Conservation (phyloP, 805 yeast genomes). For the Debaryomyces castellii region DNA sequence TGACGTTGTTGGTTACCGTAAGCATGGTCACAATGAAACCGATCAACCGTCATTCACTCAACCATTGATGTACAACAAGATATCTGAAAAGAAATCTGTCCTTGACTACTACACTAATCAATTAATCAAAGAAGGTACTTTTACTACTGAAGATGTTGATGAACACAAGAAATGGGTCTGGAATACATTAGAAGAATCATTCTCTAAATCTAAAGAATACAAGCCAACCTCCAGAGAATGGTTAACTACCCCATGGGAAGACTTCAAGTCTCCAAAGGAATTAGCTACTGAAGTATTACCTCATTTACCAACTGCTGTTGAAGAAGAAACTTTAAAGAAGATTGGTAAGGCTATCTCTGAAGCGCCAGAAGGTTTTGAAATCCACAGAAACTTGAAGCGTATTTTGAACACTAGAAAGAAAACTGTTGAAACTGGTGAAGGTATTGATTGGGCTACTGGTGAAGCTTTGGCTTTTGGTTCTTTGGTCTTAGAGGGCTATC, state of each 20-base stretch:
- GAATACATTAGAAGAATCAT: constrained; percentile 88
- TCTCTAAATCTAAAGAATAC: constrained; percentile 84
- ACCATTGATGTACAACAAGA: constrained; percentile 93
- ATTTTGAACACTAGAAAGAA: constrained; percentile 85
- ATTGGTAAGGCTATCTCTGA: constrained; percentile 79
- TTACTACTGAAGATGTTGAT: constrained; percentile 83
- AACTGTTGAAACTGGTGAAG: constrained; percentile 83
- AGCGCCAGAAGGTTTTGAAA: constrained; percentile 84
- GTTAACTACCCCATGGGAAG: constrained; percentile 99
- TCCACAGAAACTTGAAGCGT: constrained; percentile 95
- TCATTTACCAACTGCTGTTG: constrained; percentile 92
- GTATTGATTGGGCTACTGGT: constrained; percentile 99
- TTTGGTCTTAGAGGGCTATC: constrained; percentile 87
- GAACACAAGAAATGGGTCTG: constrained; percentile 99
- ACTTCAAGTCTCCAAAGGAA: constrained; percentile 95
- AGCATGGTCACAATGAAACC: constrained; percentile 98
- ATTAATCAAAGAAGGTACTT: constrained; percentile 82
- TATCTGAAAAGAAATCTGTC: constrained; percentile 86
- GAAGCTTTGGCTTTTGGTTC: constrained; percentile 98
- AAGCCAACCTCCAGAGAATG: constrained; percentile 92
- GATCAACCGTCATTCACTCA: constrained; percentile 99
- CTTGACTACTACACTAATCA: constrained; percentile 81
- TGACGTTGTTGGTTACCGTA: constrained; percentile 98
- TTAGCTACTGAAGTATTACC: constrained; percentile 94
- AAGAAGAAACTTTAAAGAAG: constrained; percentile 64